Evolutionary conservation across 1,284 basidiomycete species (phyloP), one percentile per base, ranked within the genome.

Genomic region (Leccinum griseonigrum): DNA sequence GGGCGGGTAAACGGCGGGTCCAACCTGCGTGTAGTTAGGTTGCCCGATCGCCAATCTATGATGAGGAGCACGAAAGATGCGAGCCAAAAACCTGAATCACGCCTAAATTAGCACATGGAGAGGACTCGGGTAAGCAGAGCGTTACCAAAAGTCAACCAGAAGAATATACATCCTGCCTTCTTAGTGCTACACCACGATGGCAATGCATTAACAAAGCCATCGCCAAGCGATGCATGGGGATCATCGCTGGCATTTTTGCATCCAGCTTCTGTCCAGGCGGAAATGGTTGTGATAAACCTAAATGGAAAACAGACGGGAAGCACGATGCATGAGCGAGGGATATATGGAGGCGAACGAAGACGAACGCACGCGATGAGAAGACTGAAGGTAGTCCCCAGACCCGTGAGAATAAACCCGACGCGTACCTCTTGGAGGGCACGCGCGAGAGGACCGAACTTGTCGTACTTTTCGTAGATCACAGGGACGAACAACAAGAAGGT

Each of bases 161-260:
- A 90, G 76, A 97, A 95, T 58, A 95, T 84, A 7, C 85, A 85
- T 0, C 84, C 91, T 3, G 94, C 94, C 70, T 93, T 94, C 78
- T 96, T 95, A 7, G 94, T 95, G 64, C 81, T 85, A 75, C 94
- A 97, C 90, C 91, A 96, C 1, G 88, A 85, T 11, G 81, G 74
- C 6, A 97, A 79, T 7, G 79, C 91, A 11, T 81, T 80, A 67
- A 83, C 84, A 74, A 89, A 97, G 59, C 77, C 82, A 56, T 88
- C 82, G 9, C 92, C 91, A n/a, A 84, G 81, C 56, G 80, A 79
- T 2, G 85, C 83, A 70, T 91, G 79, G 1, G 91, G 91, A 67
- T 93, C 92, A 11, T 89, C 83, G 56, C 79, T 78, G 0, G 90
- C 74, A 66, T 95, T 81, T 76, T 95, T 95, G 80, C 94, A 97